Percentiles rank a stretch among this genome's conserved stretches.
Conservation (phyloP, 139 green algal genomes). For the Dunaliella primolecta region DNA sequence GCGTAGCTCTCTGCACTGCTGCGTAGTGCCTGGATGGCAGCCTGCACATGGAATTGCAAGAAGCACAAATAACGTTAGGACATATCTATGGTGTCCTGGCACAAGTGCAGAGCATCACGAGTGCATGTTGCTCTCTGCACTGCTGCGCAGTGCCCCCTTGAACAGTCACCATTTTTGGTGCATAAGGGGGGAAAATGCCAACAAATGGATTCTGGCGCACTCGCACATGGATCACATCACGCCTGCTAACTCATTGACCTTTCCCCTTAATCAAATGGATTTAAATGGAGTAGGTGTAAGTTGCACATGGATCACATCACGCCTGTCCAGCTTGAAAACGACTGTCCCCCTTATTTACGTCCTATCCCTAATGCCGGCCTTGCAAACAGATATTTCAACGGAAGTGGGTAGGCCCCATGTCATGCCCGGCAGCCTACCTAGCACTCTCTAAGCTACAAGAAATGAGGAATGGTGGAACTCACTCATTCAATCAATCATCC, state of each 20-base stretch:
- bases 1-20: conserved; percentile 53
- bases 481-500: no score
- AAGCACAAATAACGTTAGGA: not conserved
- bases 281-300: no score
- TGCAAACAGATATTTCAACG: no score
- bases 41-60: not conserved
- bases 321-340: no score
- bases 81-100: not conserved
- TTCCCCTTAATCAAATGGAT: no score
- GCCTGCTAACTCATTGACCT: not conserved
- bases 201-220: not conserved
- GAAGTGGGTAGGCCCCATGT: no score
- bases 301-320: no score
- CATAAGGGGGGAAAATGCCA: not conserved
- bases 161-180: not conserved
- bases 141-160: not conserved
- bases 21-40: conserved; percentile 29
- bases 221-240: not conserved
- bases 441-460: no score
- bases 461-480: no score
- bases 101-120: not conserved
- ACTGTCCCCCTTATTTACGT: no score
- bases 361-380: no score
- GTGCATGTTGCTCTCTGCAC: not conserved
- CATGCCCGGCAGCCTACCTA: no score